phyloP scores from a whole-genome alignment of 805 yeast genomes.

The Jamesozyma spencerorum region DNA sequence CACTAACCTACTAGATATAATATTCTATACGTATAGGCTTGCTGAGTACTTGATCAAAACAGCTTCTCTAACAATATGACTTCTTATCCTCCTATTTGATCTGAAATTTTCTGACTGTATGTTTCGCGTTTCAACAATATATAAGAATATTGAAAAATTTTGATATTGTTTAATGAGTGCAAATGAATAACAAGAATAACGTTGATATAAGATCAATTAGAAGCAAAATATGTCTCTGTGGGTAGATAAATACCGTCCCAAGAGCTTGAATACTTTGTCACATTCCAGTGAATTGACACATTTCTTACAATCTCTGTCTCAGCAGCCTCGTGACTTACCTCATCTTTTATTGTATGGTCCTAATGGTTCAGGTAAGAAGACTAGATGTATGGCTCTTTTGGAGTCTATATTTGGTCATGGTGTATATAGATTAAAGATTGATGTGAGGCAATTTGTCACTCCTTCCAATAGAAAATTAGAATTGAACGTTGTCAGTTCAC shows the following conservation, averaged over 20 bases:
- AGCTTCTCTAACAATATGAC: no score
- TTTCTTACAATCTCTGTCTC: conserved; percentile 43
- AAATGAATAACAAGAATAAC: no score
- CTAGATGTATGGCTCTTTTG: conserved; percentile 74
- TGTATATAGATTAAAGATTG: conserved; percentile 79
- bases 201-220: no score
- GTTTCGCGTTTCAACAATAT: no score
- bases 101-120: no score
- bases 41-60: no score
- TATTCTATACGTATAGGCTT: no score
- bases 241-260: conserved; percentile 93
- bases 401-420: conserved; percentile 74
- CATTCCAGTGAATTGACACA: conserved; percentile 60
- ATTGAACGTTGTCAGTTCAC: conserved; percentile 85
- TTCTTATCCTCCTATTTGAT: no score
- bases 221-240: conserved; percentile 66
- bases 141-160: no score
- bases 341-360: conserved; percentile 92
- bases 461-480: conserved; percentile 71
- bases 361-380: conserved; percentile 94
- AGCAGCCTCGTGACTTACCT: conserved; percentile 60
- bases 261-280: conserved; percentile 48
- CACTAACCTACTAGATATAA: no score
- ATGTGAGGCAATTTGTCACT: conserved; percentile 75
- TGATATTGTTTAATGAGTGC: no score